phyloP scores from a whole-genome alignment of 2,329 filamentous ascomycete species.

The Chaetomiaceae sp. region DNA sequence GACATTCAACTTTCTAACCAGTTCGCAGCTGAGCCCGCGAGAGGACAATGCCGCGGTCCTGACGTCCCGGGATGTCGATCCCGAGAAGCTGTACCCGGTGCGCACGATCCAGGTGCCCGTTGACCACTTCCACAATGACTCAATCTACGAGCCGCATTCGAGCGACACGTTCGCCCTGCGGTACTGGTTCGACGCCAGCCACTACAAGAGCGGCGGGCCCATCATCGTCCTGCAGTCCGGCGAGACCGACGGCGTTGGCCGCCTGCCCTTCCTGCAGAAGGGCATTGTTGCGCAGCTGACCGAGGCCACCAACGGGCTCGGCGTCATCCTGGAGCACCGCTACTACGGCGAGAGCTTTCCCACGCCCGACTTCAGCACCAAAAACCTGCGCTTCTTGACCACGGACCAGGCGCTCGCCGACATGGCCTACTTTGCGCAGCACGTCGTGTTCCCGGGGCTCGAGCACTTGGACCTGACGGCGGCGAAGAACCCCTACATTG shows the following conservation, averaged over 20 bases:
- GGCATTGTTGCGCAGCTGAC: constrained; percentile 68
- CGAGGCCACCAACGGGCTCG: constrained; percentile 65
- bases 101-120: constrained; percentile 47
- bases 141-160: constrained; percentile 69
- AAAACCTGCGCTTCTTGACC: constrained; percentile 73
- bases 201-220: constrained; percentile 72
- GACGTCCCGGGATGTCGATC: constrained; percentile 8
- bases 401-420: constrained; percentile 81
- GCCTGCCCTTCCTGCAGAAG: constrained; percentile 67
- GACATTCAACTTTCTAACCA: neutral
- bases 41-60: constrained; percentile 2
- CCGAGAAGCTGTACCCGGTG: constrained; percentile 30
- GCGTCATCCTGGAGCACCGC: constrained; percentile 77
- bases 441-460: constrained; percentile 65
- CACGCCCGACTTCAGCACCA: constrained; percentile 54
- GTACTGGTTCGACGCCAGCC: constrained; percentile 76
- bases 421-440: constrained; percentile 69
- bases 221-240: constrained; percentile 72
- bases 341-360: constrained; percentile 80
- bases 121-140: constrained; percentile 80
- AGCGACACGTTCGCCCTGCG: constrained; percentile 62
- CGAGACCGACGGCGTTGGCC: constrained; percentile 57
- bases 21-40: constrained; percentile 3
- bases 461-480: constrained; percentile 62
- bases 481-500: constrained; percentile 61